These are phyloP conservation scores for Penicillium herquei DNA, from an alignment of 495 filamentous ascomycete species.

Conservation along the genomic window DNA sequence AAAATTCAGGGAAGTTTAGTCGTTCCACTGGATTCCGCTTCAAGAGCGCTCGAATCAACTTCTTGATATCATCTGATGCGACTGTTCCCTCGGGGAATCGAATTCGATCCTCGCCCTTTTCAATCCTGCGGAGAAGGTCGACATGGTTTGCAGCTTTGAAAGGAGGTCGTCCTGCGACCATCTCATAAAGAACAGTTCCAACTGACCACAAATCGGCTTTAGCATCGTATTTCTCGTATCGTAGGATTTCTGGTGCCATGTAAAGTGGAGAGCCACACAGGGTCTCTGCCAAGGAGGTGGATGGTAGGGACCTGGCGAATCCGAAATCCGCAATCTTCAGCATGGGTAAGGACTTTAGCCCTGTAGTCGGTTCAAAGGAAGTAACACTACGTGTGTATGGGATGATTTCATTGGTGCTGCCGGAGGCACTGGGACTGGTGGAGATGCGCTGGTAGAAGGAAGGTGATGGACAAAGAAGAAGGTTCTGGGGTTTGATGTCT, in stretches of 20 bases:
- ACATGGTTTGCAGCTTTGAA: constrained; percentile 94
- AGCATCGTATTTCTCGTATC: constrained; percentile 96
- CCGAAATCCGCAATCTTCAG: constrained; percentile 98
- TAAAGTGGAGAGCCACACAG: constrained; percentile 97
- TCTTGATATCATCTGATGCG: constrained; percentile 75
- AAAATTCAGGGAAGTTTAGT: constrained; percentile 80
- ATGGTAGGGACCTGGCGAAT: constrained; percentile 86
- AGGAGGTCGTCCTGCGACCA: constrained; percentile 86
- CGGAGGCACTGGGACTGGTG: too few relatives aligned
- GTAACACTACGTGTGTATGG: constrained; percentile 67
- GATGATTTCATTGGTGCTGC: constrained; percentile 28
- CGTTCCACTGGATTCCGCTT: constrained; percentile 83
- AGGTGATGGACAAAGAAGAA: constrained; percentile 83
- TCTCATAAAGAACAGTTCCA: constrained; percentile 91
- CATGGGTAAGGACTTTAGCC: constrained; percentile 86
- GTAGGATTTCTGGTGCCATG: constrained; percentile 97
- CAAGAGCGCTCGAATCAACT: constrained; percentile 73
- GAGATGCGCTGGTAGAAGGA: constrained; percentile 46
- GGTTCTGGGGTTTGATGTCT: constrained; percentile 96
- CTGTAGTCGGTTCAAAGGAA: constrained; percentile 75
- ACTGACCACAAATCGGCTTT: constrained; percentile 98
- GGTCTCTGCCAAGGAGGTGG: constrained; percentile 89
- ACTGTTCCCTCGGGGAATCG: constrained; percentile 71
- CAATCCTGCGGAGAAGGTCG: constrained; percentile 87
- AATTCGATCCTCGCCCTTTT: constrained; percentile 79